phyloP scores from a whole-genome alignment of 345 rosid genomes.

The Psidium friedrichsthalianum region DNA sequence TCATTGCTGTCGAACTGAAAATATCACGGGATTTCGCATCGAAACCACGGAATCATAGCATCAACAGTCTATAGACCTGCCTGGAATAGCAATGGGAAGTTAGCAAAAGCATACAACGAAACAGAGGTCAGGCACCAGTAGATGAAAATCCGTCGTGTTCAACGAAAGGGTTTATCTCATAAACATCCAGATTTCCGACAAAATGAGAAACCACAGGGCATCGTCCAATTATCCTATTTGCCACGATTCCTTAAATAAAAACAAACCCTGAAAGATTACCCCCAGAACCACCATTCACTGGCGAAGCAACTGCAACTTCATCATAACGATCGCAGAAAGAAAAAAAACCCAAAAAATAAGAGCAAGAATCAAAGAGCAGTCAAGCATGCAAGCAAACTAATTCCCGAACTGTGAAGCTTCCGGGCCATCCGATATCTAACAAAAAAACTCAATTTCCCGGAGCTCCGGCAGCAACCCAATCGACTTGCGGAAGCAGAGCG shows the following conservation, averaged over 20 bases:
- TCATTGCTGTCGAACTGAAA: slow-evolving; percentile 19
- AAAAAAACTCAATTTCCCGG: no score
- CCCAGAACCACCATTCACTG: background rate
- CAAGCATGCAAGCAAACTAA: background rate
- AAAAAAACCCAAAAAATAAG: background rate
- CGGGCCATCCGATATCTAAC: no score
- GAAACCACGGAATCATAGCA: background rate
- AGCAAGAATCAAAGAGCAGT: background rate
- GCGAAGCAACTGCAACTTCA: background rate
- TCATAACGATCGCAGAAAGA: background rate
- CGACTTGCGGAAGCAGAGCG: no score
- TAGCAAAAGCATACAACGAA: background rate
- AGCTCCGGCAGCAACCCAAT: no score
- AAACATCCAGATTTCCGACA: background rate
- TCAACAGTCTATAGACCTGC: background rate
- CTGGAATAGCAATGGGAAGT: background rate
- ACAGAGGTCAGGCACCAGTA: background rate
- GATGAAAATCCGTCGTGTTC: background rate
- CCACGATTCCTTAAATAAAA: background rate
- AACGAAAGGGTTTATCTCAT: background rate
- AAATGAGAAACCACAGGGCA: background rate
- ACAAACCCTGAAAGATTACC: background rate
- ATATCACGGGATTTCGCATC: background rate
- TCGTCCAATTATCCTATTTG: background rate
- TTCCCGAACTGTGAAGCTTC: background rate